phyloP scores from a whole-genome alignment of 2,329 filamentous ascomycete genomes.

The Harringtonia aguacate region DNA sequence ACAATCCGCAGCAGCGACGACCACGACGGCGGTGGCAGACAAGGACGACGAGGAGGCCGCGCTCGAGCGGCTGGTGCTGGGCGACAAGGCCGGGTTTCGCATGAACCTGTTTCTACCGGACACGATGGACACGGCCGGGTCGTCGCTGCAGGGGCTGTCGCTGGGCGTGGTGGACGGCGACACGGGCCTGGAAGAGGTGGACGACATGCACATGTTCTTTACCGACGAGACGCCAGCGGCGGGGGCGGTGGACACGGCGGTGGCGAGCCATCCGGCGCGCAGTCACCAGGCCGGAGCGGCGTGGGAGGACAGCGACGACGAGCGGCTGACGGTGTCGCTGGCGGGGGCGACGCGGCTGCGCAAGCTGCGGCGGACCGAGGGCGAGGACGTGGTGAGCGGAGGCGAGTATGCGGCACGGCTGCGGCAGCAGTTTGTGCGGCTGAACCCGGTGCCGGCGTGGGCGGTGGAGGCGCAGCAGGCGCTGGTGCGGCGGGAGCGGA shows the following conservation, averaged over 20 bases:
- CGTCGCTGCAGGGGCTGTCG: constrained; percentile 22
- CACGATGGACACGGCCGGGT: constrained; percentile 23
- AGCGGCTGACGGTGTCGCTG: constrained; percentile 73
- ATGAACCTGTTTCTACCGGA: constrained; percentile 55
- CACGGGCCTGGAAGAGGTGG: constrained; percentile 30
- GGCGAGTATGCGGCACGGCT: constrained; percentile 75
- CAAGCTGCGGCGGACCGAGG: constrained; percentile 71
- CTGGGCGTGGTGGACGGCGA: constrained; percentile 13
- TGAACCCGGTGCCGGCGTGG: constrained; percentile 53
- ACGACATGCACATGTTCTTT: constrained; percentile 78
- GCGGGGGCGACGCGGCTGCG: constrained; percentile 64
- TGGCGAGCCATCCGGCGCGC: constrained; percentile 11
- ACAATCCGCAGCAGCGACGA: too few relatives aligned
- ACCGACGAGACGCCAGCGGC: constrained; percentile 42
- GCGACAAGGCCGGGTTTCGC: constrained; percentile 73
- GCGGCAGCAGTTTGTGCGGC: constrained; percentile 60
- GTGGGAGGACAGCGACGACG: constrained; percentile 96
- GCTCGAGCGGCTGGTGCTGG: constrained; percentile 80
- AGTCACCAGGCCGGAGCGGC: constrained; percentile 36
- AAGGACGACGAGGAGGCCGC: constrained; percentile 80
- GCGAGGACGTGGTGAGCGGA: constrained; percentile 78
- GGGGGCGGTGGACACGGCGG: constrained; percentile 19
- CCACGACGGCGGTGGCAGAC: constrained; percentile 28
- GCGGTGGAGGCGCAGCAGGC: constrained; percentile 39
- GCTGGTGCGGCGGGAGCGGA: constrained; percentile 38